Evolutionary conservation across 169 alveolate species (phyloP).

Genomic region (Plasmodium coatneyi): DNA sequence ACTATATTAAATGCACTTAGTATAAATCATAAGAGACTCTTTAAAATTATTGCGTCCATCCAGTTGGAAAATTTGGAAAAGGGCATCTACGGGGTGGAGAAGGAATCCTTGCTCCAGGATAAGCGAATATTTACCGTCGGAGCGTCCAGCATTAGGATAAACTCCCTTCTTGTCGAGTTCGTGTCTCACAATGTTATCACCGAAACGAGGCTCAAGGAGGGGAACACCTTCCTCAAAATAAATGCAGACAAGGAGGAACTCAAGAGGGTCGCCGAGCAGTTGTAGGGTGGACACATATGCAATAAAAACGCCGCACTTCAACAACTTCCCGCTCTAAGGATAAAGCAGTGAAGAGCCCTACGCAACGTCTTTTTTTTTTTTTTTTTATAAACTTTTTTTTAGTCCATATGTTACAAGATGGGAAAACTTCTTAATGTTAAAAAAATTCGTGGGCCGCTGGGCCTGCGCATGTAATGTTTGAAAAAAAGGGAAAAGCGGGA

Average conservation of each 20-base stretch:
- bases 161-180: constrained; percentile 56
- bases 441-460: not conserved
- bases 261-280: constrained; percentile 23
- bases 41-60: constrained; percentile 81
- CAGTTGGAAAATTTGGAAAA: constrained; percentile 79
- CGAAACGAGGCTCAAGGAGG: constrained; percentile 67
- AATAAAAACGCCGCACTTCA: not conserved
- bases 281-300: not conserved
- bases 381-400: not conserved
- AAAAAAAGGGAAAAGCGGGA: not conserved
- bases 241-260: constrained; percentile 66
- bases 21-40: constrained; percentile 82
- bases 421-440: not conserved
- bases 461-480: not conserved
- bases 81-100: constrained; percentile 66
- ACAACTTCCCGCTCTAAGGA: not conserved
- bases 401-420: not conserved
- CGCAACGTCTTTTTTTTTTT: not conserved
- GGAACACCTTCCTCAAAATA: constrained; percentile 58
- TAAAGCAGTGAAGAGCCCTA: not conserved
- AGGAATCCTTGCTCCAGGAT: constrained; percentile 54
- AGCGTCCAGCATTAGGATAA: constrained; percentile 58
- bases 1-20: constrained; percentile 82
- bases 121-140: constrained; percentile 60
- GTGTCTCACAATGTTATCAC: constrained; percentile 71